Base-by-base conservation (phyloP, 768 basidiomycete species). In the Clathrus columnatus region DNA sequence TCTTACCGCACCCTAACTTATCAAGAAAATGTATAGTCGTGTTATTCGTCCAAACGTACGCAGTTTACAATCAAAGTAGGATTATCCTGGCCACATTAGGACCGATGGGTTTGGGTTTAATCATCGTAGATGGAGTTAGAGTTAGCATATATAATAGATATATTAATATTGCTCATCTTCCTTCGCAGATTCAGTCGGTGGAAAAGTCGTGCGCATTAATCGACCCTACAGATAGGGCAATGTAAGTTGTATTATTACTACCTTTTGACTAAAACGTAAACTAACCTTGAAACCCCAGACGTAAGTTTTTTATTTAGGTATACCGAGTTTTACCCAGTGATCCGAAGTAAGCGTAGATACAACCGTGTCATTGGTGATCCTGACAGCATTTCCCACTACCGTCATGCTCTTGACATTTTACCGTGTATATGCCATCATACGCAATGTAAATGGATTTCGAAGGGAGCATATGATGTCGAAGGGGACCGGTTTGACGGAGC, bases 361-460 rank as follows among this genome's bases (percentile, higher is more conserved):
- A 8, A 5, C 46, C 4, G 21, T 47, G 14, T 47, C 46, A 28
- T 28, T 47, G 46, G 26, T 28, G 4, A 47, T 47, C 16, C 26
- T 47, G 46, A 47, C 46, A 11, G 46, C 46, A 23, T 47, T 47
- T 16, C 46, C 46, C 16, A 47, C 46, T 16, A 16, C 46, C 18
- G 46, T 47, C 7, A 47, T 47, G 46, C 46, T 47, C 21, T 47
- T 47, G 46, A 47, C 46, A 47, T 47, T 47, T 47, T 47, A 47
- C 18, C 46, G 46, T 18, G 18, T 47, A 14, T 23, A 23, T 7
- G 46, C 46, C 21, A 47, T 47, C 16, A 11, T 47, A 18, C 21
- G 46, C 7, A 10, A 47, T 23, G 16, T 16, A 47, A 11, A 11
- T 28, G 36, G 36, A 4, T 36, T 36, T n/a, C 21, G 21, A 23